A percentile compares a stretch with the other conserved stretches of the same genome.
These are phyloP conservation scores for Penicillium sp. DNA, from an alignment of 2,329 filamentous ascomycete genomes.

Conservation along the genomic window DNA sequence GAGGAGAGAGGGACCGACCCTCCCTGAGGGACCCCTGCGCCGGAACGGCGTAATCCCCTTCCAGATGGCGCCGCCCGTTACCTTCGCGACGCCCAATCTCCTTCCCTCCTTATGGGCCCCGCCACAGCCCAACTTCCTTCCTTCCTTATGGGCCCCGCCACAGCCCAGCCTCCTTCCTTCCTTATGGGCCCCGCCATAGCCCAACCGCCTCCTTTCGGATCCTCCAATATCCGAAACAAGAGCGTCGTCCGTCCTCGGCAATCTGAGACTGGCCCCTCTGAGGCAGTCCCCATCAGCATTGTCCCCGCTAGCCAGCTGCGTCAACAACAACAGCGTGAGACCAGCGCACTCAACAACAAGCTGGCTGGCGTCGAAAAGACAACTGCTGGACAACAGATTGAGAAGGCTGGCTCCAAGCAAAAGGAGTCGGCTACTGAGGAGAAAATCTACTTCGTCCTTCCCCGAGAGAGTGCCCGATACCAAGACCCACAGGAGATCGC, in stretches of 20 bases:
- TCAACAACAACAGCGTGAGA: too few relatives aligned
- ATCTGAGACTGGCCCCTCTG: not conserved
- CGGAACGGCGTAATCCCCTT: not conserved
- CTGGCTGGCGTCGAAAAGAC: not conserved
- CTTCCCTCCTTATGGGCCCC: not conserved
- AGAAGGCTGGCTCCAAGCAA: not conserved
- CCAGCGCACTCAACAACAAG: not conserved
- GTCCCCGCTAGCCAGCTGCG: not conserved
- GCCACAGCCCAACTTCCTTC: too few relatives aligned
- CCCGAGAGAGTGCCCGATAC: too few relatives aligned
- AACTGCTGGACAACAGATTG: not conserved
- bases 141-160: too few relatives aligned
- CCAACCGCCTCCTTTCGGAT: not conserved
- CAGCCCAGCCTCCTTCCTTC: too few relatives aligned
- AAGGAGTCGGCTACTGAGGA: too few relatives aligned
- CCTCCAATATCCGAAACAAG: not conserved
- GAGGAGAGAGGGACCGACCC: not conserved
- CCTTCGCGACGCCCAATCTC: not conserved
- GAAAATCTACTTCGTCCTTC: not conserved
- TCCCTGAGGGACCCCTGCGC: not conserved
- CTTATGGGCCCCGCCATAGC: conserved; percentile 7
- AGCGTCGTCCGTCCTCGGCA: not conserved
- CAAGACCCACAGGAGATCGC: too few relatives aligned
- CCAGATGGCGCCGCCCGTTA: not conserved
- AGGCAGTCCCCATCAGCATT: not conserved